Percentiles rank a stretch among this genome's conserved stretches.
Evolutionary conservation across 1,139 yeast species (phyloP).

Genomic region (Candida neerlandica): DNA sequence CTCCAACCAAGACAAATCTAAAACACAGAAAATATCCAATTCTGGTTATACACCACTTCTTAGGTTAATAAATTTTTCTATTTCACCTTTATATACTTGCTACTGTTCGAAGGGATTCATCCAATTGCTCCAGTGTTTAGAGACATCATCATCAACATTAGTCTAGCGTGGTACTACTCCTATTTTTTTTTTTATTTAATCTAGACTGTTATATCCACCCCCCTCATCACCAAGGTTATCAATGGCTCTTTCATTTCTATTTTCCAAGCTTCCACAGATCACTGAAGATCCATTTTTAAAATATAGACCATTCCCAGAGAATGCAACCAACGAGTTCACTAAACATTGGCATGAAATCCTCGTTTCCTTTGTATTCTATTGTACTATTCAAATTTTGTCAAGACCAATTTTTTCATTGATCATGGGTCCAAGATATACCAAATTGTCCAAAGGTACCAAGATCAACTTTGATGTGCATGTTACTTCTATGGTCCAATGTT

Average conservation of each 20-base stretch:
- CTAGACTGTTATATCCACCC: too few relatives aligned
- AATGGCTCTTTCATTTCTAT: constrained; percentile 9
- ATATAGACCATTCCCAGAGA: constrained; percentile 50
- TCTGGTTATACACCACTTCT: too few relatives aligned
- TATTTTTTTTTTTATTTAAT: background rate
- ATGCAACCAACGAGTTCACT: constrained; percentile 28
- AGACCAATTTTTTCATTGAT: constrained; percentile 31
- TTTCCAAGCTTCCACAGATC: constrained; percentile 25
- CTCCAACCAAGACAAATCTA: too few relatives aligned
- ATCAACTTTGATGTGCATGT: constrained; percentile 86
- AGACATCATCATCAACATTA: too few relatives aligned
- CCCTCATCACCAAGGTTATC: background rate
- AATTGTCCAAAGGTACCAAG: constrained; percentile 47
- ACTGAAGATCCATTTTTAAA: constrained; percentile 47
- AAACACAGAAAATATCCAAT: too few relatives aligned
- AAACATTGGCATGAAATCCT: constrained; percentile 62
- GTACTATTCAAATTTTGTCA: constrained; percentile 42
- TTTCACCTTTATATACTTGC: too few relatives aligned
- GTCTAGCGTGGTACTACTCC: background rate
- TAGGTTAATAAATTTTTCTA: too few relatives aligned
- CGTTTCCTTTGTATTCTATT: constrained; percentile 42
- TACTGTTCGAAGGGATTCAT: too few relatives aligned
- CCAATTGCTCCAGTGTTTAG: too few relatives aligned
- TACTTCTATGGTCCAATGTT: constrained; percentile 83
- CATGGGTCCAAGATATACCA: constrained; percentile 52